Percentiles rank a stretch among this genome's conserved stretches.
Evolutionary conservation across 2,329 filamentous ascomycete genomes (phyloP).

Genomic region (Apiospora marii): DNA sequence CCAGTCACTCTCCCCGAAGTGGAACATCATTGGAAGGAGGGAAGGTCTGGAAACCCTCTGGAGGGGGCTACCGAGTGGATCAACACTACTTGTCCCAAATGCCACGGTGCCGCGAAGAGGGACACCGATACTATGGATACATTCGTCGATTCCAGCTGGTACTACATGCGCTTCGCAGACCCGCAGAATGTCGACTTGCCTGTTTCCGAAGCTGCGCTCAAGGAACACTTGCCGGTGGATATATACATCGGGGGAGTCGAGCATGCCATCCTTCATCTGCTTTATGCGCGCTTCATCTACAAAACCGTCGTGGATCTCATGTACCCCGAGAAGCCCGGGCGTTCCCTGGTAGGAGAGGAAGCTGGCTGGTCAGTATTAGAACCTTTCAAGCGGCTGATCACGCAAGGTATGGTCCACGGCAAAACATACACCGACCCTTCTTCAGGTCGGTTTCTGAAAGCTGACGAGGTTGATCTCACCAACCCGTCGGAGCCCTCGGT

Average conservation of each 20-base stretch:
- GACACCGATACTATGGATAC: constrained; percentile 98
- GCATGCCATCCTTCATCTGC: constrained; percentile 87
- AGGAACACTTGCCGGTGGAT: constrained; percentile 75
- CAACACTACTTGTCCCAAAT: constrained; percentile 78
- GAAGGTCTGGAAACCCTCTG: constrained; percentile 78
- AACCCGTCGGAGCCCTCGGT: constrained; percentile 66
- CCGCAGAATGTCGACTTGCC: constrained; percentile 67
- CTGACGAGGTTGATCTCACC: constrained; percentile 74
- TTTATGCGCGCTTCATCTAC: constrained; percentile 90
- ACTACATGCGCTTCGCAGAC: constrained; percentile 83
- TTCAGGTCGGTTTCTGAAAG: constrained; percentile 79
- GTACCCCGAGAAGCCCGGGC: constrained; percentile 44
- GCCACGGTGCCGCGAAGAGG: constrained; percentile 72
- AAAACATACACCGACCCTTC: constrained; percentile 80
- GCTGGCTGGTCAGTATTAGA: constrained; percentile 54
- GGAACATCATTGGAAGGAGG: constrained; percentile 71
- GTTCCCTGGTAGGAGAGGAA: background rate
- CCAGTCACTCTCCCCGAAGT: constrained; percentile 79
- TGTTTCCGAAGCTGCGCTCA: constrained; percentile 67
- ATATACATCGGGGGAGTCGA: constrained; percentile 91
- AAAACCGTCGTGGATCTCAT: constrained; percentile 76
- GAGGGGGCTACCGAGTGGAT: constrained; percentile 77
- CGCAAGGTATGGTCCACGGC: constrained; percentile 93
- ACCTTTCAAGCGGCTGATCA: constrained; percentile 83
- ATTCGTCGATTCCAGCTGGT: constrained; percentile 96